These are phyloP conservation scores for Diutina rugosa DNA, from an alignment of 1,139 yeast species.

Conservation along the genomic window DNA sequence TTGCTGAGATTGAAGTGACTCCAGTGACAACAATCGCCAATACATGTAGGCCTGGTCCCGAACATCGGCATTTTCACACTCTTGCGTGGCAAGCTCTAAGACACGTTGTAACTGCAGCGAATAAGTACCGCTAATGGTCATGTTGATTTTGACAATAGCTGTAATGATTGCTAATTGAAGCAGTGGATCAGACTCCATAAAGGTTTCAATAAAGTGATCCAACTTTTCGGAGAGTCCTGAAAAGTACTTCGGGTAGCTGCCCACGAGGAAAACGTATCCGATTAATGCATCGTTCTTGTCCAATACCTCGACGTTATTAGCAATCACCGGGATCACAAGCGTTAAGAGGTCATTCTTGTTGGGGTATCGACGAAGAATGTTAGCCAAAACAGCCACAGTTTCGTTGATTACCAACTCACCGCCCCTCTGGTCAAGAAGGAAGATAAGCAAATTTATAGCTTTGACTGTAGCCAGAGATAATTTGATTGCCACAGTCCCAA, in stretches of 20 bases:
- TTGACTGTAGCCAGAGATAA: slow-evolving; percentile 39
- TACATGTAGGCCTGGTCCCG: slow-evolving; percentile 90
- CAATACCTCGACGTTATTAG: slow-evolving; percentile 44
- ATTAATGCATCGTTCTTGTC: slow-evolving; percentile 52
- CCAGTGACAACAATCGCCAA: slow-evolving; percentile 72
- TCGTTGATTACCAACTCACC: slow-evolving; percentile 72
- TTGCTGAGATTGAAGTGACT: slow-evolving; percentile 27
- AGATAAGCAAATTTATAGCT: slow-evolving; percentile 67
- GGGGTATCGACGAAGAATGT: slow-evolving; percentile 71
- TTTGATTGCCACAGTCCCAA: slow-evolving; percentile 85
- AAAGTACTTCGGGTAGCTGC: slow-evolving; percentile 74
- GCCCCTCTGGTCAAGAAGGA: slow-evolving; percentile 61
- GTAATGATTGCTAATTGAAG: slow-evolving; percentile 72
- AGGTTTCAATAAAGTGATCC: slow-evolving; percentile 41
- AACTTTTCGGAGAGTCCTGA: slow-evolving; percentile 35
- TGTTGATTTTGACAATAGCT: slow-evolving; percentile 64
- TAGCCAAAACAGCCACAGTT: slow-evolving; percentile 63
- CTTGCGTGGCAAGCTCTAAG: slow-evolving; percentile 65
- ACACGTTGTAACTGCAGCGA: slow-evolving; percentile 51
- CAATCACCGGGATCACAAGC: slow-evolving; percentile 57
- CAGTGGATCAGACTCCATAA: slow-evolving; percentile 58
- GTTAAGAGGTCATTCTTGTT: slow-evolving; percentile 45
- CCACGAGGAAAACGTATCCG: slow-evolving; percentile 82
- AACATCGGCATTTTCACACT: slow-evolving; percentile 81
- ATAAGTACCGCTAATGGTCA: slow-evolving; percentile 18